A percentile compares a stretch with the other conserved stretches of the same genome.
phyloP scores from a whole-genome alignment of 78 protist genomes.

The Dictyostelium citrinum region DNA sequence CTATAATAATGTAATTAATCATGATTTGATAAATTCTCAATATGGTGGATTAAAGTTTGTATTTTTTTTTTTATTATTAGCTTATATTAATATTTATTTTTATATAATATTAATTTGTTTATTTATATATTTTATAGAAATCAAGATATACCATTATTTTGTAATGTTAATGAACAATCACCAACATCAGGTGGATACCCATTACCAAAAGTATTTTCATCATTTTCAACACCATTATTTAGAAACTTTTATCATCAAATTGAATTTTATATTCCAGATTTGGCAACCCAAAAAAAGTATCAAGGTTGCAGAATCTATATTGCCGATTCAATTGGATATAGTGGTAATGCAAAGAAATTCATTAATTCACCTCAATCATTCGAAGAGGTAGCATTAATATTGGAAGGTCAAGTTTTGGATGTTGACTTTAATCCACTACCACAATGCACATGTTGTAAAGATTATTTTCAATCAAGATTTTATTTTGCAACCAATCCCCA shows the following conservation, averaged over 20 bases:
- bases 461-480: conserved; percentile 62
- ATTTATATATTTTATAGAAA: neutral
- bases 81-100: too few species aligned
- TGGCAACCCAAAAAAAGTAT: conserved; percentile 16
- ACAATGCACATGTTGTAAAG: conserved; percentile 51
- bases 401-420: conserved; percentile 63
- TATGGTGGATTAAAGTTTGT: neutral
- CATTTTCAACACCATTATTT: conserved; percentile 52
- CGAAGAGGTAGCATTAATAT: conserved; percentile 29
- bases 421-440: conserved; percentile 58
- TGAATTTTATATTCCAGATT: conserved; percentile 57
- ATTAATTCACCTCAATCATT: conserved; percentile 37
- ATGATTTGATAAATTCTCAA: neutral
- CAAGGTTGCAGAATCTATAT: conserved; percentile 44
- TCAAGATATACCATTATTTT: conserved; percentile 65
- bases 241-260: conserved; percentile 73
- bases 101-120: too few species aligned
- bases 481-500: conserved; percentile 66
- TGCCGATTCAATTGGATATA: conserved; percentile 39
- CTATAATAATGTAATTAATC: neutral
- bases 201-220: conserved; percentile 54
- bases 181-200: conserved; percentile 35
- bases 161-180: conserved; percentile 6
- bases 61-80: neutral
- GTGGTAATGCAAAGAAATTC: conserved; percentile 68